Evolutionary conservation across 2,329 filamentous ascomycete genomes (phyloP), one percentile per base, ranked within the genome.

Genomic region (Hypoxylon sp.): DNA sequence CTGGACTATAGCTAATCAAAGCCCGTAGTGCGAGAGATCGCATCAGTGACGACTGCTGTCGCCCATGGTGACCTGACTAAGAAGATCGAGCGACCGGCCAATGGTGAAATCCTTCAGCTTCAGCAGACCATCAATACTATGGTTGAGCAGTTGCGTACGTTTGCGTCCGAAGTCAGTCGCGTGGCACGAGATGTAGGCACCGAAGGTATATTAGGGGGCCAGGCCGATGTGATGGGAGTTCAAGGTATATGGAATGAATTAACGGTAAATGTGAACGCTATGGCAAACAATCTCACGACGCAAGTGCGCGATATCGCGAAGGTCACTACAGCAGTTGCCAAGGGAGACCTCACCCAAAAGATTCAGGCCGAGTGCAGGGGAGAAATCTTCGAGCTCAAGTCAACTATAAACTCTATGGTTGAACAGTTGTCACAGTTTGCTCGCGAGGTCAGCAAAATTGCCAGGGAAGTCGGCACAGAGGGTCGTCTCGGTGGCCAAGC

Each of bases 331-430:
- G 90, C 90, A 67, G 90, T 92, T 73, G 90, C 90, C 74, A 90
- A 90, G 81, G 95, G 95, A 82, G 96, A 99, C 80, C 86, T 99
- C 75, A 98, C 94, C 55, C 95, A 97, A 81, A 98, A 98, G 81
- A 95, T 99, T 42, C 94, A 97, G 80, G 94, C 94, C 68, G 94
- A 93, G 77, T 95, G 92, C 82, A 92, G 91, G 83, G 97, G 92
- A 81, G 96, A 95, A 86, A 98, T 94, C 76, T 92, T 90, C 78
- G 94, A 93, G 83, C 91, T 99, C 77, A 99, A 99, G 82, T 94
- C 94, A 67, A 98, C 96, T 51, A 99, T 98, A 85, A 99, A 99
- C 82, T 96, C 93, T 79, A 99, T 99, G 95, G 95, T 99, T 73
- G 96, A 98, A 80, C 96, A 98, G 80, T 85, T 99, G 64, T 94